Evolutionary conservation across 2,329 filamentous ascomycete genomes (phyloP).

Genomic region (Fusarium praegraminearum): DNA sequence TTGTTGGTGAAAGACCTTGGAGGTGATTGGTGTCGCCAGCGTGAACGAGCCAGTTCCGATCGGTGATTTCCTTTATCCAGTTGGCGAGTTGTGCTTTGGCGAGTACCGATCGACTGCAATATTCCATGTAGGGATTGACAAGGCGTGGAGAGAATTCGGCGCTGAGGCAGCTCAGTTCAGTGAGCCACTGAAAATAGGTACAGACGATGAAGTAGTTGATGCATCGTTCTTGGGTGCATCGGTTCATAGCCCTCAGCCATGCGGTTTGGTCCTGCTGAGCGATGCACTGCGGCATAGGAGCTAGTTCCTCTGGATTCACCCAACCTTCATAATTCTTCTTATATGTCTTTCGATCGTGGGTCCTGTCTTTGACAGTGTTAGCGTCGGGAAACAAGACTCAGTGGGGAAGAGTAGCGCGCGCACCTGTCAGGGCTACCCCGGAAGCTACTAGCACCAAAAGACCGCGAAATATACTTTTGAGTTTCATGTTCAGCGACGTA

Average conservation of each 20-base stretch:
- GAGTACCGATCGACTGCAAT: slow-evolving; percentile 33
- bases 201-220: slow-evolving; percentile 31
- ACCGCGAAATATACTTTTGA: not conserved
- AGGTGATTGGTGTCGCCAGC: slow-evolving; percentile 17
- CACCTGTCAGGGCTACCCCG: slow-evolving; percentile 12
- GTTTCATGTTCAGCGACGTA: not conserved
- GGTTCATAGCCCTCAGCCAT: slow-evolving; percentile 31
- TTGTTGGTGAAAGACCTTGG: not conserved
- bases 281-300: slow-evolving; percentile 36
- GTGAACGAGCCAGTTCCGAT: slow-evolving; percentile 29
- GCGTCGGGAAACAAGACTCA: not conserved
- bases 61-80: slow-evolving; percentile 15
- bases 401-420: not conserved
- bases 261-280: slow-evolving; percentile 20
- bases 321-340: slow-evolving; percentile 12
- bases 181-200: slow-evolving; percentile 33
- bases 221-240: slow-evolving; percentile 27
- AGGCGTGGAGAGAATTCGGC: slow-evolving; percentile 15
- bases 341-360: not conserved
- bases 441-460: not conserved
- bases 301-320: slow-evolving; percentile 31
- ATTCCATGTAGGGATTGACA: slow-evolving; percentile 5
- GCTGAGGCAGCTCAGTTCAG: slow-evolving; percentile 30
- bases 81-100: slow-evolving; percentile 26
- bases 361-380: slow-evolving; percentile 1